A percentile compares a stretch with the other conserved stretches of the same genome.
phyloP scores from a whole-genome alignment of 345 rosid genomes.

The Ailanthus altissimus region DNA sequence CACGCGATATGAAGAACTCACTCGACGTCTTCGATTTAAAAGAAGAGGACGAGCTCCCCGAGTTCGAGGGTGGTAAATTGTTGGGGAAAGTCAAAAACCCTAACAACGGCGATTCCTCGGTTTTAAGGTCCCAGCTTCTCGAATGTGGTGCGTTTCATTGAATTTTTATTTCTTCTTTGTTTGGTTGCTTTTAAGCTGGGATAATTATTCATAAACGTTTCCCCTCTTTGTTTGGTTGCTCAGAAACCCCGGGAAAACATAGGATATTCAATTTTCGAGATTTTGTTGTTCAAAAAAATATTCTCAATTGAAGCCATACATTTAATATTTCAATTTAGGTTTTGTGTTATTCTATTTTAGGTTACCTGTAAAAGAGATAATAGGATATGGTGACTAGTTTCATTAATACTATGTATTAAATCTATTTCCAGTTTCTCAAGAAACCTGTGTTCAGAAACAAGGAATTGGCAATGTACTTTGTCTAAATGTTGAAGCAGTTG shows the following conservation, averaged over 20 bases:
- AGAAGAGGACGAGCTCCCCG: conserved; percentile 69
- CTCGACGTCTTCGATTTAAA: conserved; percentile 65
- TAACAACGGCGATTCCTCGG: conserved; percentile 43
- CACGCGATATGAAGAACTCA: conserved; percentile 50
- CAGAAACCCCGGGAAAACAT: conserved; percentile 10
- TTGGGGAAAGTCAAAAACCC: conserved; percentile 60
- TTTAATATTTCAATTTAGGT: neutral
- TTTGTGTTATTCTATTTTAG: neutral
- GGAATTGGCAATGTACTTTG: conserved; percentile 34
- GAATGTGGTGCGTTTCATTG: conserved; percentile 51
- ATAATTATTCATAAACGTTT: neutral
- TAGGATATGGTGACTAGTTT: neutral
- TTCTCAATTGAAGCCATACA: neutral
- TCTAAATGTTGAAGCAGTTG: conserved; percentile 42
- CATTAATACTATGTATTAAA: conserved; percentile 11
- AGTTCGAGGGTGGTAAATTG: conserved; percentile 44
- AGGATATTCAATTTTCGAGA: neutral
- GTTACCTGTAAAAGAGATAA: neutral
- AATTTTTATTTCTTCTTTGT: neutral
- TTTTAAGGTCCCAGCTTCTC: conserved; percentile 45
- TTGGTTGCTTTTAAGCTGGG: neutral
- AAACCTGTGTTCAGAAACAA: conserved; percentile 31
- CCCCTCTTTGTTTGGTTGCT: neutral
- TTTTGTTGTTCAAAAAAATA: neutral
- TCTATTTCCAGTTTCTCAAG: conserved; percentile 44